Base-by-base conservation (phyloP, 441 rosid species). In the Croton setiger region DNA sequence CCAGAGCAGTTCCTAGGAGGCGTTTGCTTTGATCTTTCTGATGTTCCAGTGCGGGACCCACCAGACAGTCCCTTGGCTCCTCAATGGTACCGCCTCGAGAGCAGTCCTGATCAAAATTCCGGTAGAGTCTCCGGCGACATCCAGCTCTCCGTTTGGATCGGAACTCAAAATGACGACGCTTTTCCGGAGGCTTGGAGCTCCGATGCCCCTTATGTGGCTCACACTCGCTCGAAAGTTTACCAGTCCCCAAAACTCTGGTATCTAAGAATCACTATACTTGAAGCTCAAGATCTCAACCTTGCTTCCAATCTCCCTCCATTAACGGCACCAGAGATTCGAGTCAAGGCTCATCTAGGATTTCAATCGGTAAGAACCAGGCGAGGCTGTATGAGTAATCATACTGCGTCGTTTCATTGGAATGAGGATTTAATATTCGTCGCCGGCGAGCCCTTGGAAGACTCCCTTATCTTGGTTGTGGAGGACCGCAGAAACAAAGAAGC, bases 171-270 rank as follows among this genome's bases (percentile, higher is more conserved):
- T 0, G 98, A 93, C 27, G 96, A 88, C 27, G 98, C 97, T 5
- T 93, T 93, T 59, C 89, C 96, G 1, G 98, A 93, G 78, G 95
- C 96, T 0, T 85, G 90, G 92, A 82, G 87, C 76, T 87, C 93
- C 8, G 96, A 91, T 48, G 98, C 86, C 7, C 97, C 98, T 7
- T 74, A 79, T 64, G 92, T 91, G 49, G 86, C 93, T 12, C 92
- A 93, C 70, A 89, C 96, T 35, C 89, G 98, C 10, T 89, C 98
- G 0, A 93, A 93, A 74, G 97, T 93, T 1, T 93, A 93, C 63
- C 96, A 93, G 62, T 93, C 98, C 4, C 98, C 97, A 0, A 93
- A 88, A 82, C 84, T 93, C 1, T 93, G 98, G 98, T 93, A 93
- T 63, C 74, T 93, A 78, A 84, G 98, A 60, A 84, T 86, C 54